Percentiles rank a stretch among this genome's conserved stretches.
Conservation (phyloP, 2,329 filamentous ascomycete species). For the Cladosporium colombiae region DNA sequence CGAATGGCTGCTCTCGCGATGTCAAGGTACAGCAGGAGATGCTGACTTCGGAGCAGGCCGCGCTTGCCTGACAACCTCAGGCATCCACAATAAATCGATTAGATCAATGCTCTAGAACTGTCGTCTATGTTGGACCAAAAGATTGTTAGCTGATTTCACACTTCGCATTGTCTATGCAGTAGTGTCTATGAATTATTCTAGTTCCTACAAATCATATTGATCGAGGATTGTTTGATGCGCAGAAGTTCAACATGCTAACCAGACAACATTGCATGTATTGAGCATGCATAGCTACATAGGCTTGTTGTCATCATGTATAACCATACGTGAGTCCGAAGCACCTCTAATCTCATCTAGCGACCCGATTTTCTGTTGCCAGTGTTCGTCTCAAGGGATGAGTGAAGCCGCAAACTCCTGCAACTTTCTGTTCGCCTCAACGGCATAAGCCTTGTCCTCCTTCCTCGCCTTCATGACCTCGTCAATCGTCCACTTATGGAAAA, state of each 20-base stretch:
- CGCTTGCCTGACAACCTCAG: background rate
- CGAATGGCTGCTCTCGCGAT: conserved; percentile 5
- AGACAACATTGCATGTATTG: background rate
- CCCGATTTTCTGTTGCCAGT: no score
- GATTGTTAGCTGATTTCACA: background rate
- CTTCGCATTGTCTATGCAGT: background rate
- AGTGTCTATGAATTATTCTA: no score
- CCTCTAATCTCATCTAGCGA: background rate
- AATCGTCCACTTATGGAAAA: conserved; percentile 24
- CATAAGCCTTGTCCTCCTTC: conserved; percentile 24
- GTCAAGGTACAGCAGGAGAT: conserved; percentile 5
- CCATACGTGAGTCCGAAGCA: background rate
- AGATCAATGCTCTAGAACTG: background rate
- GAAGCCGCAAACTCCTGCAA: conserved; percentile 24
- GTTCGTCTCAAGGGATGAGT: background rate
- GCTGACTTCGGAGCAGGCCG: conserved; percentile 18
- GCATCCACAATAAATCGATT: background rate
- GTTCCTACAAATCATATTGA: background rate
- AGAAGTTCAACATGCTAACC: background rate
- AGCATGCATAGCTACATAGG: background rate
- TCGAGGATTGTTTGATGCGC: background rate
- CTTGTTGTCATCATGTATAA: background rate
- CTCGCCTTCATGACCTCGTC: conserved; percentile 26
- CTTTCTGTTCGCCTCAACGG: conserved; percentile 26
- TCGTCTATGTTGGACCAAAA: background rate